Base-by-base conservation (phyloP, 257 asterid genomes). In the Ballota nigra region DNA sequence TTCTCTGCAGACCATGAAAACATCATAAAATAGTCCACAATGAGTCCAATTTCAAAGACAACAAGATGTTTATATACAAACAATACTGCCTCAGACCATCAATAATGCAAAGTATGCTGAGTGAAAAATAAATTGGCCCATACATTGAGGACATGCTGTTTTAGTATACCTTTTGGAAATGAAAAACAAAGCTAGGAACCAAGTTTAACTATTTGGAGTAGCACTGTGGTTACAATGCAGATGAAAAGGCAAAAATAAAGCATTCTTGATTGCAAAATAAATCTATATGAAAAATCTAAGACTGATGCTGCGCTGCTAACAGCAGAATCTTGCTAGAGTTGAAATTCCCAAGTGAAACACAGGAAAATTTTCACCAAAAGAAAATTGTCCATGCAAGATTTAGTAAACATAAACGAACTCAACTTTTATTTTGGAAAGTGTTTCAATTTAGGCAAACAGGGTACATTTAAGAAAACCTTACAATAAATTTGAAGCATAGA, bases 1-100 rank as follows among this genome's bases (percentile, higher is more conserved):
- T 84, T 79, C 80, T 78, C 98, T 92, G 92, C 74, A 80, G 68
- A 74, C 76, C 55, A 79, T 43, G 68, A 38, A 16, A 16, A 69
- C 56, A 55, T 43, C 58, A 56, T n/a, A 22, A 68, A 73, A 73
- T 57, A 67, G 70, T 63, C 66, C 40, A 74, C 63, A 18, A 55
- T 68, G 73, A 52, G 68, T 58, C 56, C 18, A 12, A 16, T n/a
- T 51, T 24, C 26, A 72, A 62, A 8, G 53, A 66, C 65, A 63
- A 65, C 16, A 43, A 24, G 23, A 74, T 52, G 66, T 41, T 58
- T 28, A 71, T 45, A 51, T 34, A 29, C 70, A 24, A 51, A 45
- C n/a, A 47, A 11, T 5, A 68, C 16, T 58, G 20, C 63, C 72
- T 61, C 41, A 63, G 51, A 34, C 16, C 73, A 43, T 43, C 40